A percentile compares a stretch with the other conserved stretches of the same genome.
phyloP scores from a whole-genome alignment of 78 protist genomes.

The Pigoraptor vietnamica region DNA sequence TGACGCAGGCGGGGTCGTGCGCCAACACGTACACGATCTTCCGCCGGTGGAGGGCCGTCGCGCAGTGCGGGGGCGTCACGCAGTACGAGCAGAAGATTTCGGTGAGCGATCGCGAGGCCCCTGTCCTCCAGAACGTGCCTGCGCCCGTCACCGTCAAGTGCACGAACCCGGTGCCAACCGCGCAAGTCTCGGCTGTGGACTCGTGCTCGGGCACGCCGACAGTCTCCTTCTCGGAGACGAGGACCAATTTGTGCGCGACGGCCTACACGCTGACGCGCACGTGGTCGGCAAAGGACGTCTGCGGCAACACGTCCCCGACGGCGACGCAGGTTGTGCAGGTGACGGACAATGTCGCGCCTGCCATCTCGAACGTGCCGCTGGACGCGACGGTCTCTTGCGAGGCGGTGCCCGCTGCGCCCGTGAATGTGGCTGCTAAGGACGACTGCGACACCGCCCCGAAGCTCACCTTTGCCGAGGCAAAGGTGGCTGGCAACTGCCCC shows the following conservation, averaged over 20 bases:
- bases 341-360: background rate
- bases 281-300: background rate
- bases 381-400: background rate
- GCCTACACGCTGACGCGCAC: background rate
- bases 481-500: background rate
- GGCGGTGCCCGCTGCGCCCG: background rate
- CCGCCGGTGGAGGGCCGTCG: background rate
- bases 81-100: background rate
- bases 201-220: background rate
- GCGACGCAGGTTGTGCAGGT: background rate
- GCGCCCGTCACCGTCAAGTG: background rate
- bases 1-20: background rate
- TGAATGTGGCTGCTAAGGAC: background rate
- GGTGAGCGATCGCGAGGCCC: background rate
- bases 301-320: background rate
- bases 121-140: background rate
- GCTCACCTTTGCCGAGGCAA: background rate
- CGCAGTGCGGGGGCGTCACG: background rate
- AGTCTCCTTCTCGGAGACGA: background rate
- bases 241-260: background rate
- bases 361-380: background rate
- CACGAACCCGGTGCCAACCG: background rate
- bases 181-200: background rate
- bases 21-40: background rate
- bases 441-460: background rate